phyloP scores from a whole-genome alignment of 164 flowering plant genomes.

The Euptelea pleiosperma region DNA sequence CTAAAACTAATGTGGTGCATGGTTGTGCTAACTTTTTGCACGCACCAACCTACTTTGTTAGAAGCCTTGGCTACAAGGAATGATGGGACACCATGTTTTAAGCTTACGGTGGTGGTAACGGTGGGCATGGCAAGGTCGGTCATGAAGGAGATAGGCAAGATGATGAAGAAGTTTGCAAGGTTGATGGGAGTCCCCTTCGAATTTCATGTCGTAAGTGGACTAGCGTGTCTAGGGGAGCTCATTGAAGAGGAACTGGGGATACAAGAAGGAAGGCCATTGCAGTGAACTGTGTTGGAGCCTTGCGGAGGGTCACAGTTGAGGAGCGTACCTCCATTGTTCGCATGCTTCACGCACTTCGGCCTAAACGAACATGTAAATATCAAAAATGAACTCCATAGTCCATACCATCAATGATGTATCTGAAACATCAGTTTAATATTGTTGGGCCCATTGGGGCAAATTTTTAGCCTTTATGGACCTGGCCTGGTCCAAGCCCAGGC shows the following conservation, averaged over 20 bases:
- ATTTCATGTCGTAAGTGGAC: conserved; percentile 41
- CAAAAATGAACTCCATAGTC: no score
- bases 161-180: conserved; percentile 83
- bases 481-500: no score
- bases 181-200: conserved; percentile 85
- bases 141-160: conserved; percentile 59
- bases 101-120: conserved; percentile 60
- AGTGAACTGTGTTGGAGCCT: conserved; percentile 56
- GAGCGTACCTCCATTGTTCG: conserved; percentile 34
- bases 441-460: no score
- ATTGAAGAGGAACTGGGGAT: conserved; percentile 38
- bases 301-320: conserved; percentile 36
- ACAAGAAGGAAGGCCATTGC: conserved; percentile 58
- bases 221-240: conserved; percentile 34
- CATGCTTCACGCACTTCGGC: conserved; percentile 36
- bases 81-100: conserved; percentile 67
- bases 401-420: no score
- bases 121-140: conserved; percentile 25
- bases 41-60: conserved; percentile 80
- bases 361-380: no score
- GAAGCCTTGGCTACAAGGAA: conserved; percentile 74
- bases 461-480: no score
- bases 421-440: no score
- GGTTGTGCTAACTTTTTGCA: no score
- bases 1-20: no score